A percentile compares a stretch with the other conserved stretches of the same genome.
Conservation (phyloP, 805 yeast species). For the Candida andamanensis region DNA sequence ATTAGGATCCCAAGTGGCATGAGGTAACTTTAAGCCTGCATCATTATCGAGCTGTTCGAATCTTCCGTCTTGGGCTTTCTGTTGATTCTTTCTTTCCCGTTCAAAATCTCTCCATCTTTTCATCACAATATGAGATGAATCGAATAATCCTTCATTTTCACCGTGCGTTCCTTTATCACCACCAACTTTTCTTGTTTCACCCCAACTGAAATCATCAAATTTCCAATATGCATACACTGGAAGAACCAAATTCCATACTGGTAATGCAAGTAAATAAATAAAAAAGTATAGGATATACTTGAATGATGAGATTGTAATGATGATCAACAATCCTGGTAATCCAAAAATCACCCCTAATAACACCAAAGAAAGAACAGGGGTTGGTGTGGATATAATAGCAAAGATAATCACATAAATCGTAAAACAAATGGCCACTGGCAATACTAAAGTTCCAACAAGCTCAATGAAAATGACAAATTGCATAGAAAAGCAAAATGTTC, state of each 20-base stretch:
- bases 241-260: slow-evolving; percentile 89
- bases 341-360: slow-evolving; percentile 79
- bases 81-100: slow-evolving; percentile 52
- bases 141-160: slow-evolving; percentile 75
- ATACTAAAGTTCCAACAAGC: slow-evolving; percentile 77
- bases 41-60: too few relatives aligned
- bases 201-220: slow-evolving; percentile 95
- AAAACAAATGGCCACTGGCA: slow-evolving; percentile 83
- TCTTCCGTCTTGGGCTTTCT: too few relatives aligned
- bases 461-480: slow-evolving; percentile 84
- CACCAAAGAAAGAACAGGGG: slow-evolving; percentile 72
- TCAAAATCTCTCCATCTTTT: slow-evolving; percentile 95
- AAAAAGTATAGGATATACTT: slow-evolving; percentile 75
- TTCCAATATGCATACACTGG: slow-evolving; percentile 91
- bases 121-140: slow-evolving; percentile 85
- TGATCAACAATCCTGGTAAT: slow-evolving; percentile 75
- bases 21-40: slow-evolving; percentile 23
- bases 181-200: slow-evolving; percentile 80
- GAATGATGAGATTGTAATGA: slow-evolving; percentile 71
- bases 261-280: slow-evolving; percentile 73
- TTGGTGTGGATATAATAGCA: slow-evolving; percentile 68
- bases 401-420: slow-evolving; percentile 72
- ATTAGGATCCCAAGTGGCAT: slow-evolving; percentile 46
- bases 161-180: slow-evolving; percentile 65
- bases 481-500: slow-evolving; percentile 93